A percentile compares a stretch with the other conserved stretches of the same genome.
phyloP scores from a whole-genome alignment of 192 early-diverging fungal genomes.

The Coemansia sp. region DNA sequence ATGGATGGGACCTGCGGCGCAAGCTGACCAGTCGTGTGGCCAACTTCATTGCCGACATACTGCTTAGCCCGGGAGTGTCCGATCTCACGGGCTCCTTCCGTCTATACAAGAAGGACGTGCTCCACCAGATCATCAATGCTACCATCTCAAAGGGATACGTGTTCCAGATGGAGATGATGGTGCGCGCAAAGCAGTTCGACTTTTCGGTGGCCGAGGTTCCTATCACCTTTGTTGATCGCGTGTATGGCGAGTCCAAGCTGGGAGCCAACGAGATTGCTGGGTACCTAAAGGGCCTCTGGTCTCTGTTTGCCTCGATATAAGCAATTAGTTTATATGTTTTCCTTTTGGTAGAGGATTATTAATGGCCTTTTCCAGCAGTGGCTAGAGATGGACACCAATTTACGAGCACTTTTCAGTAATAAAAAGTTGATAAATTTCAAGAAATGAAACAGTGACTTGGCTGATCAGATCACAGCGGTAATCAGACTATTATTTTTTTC shows the following conservation, averaged over 20 bases:
- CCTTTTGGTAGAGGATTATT: neutral
- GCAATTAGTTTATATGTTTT: neutral
- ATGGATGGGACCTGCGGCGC: constrained; percentile 95
- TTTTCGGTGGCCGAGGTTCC: constrained; percentile 89
- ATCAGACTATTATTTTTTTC: too few species aligned
- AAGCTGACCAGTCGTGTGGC: constrained; percentile 98
- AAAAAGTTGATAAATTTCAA: too few species aligned
- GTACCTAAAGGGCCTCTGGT: constrained; percentile 89
- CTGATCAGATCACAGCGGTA: too few species aligned
- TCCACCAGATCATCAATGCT: constrained; percentile 80
- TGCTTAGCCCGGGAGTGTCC: constrained; percentile 87
- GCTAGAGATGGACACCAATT: too few species aligned
- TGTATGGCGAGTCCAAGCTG: constrained; percentile 96
- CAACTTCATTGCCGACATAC: constrained; percentile 87
- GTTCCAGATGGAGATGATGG: constrained; percentile 99
- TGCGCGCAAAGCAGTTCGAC: constrained; percentile 89
- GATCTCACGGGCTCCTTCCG: constrained; percentile 97
- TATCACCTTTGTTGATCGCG: constrained; percentile 98
- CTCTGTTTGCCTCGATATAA: constrained; percentile 73
- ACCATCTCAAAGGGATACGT: constrained; percentile 97
- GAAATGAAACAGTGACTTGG: too few species aligned
- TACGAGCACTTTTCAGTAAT: too few species aligned
- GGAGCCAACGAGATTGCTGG: constrained; percentile 93
- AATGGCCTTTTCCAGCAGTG: neutral
- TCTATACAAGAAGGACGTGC: constrained; percentile 91